phyloP scores from a whole-genome alignment of 768 basidiomycete genomes.

The Crucibulum laeve region DNA sequence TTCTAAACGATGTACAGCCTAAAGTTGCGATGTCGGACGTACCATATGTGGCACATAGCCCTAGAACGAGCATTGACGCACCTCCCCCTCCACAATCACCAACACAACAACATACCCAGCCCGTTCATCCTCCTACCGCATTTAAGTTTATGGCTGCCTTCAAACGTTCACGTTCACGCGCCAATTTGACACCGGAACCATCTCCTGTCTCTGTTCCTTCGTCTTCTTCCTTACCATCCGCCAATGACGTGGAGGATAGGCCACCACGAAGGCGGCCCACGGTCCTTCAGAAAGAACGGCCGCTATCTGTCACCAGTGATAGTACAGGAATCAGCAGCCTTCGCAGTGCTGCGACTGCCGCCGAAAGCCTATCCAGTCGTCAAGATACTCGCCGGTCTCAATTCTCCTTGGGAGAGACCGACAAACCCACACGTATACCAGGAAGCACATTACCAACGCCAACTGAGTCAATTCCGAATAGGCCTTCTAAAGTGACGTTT shows the following conservation, averaged over 20 bases:
- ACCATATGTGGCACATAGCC: slow-evolving; percentile 41
- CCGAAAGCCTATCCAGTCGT: slow-evolving; percentile 35
- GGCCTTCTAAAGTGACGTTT: not conserved
- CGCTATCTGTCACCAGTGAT: slow-evolving; percentile 55
- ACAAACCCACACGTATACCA: not conserved
- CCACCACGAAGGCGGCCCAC: slow-evolving; percentile 18
- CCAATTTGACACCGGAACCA: slow-evolving; percentile 50
- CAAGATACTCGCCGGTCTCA: slow-evolving; percentile 15
- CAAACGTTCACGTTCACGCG: slow-evolving; percentile 59
- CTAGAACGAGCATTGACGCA: slow-evolving; percentile 45
- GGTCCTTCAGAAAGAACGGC: slow-evolving; percentile 38
- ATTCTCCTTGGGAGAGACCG: slow-evolving; percentile 9
- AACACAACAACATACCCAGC: slow-evolving; percentile 15
- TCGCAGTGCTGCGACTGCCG: slow-evolving; percentile 50
- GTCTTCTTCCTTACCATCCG: slow-evolving; percentile 18
- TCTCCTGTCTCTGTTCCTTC: slow-evolving; percentile 22
- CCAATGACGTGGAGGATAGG: slow-evolving; percentile 20
- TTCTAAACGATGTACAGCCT: slow-evolving; percentile 32
- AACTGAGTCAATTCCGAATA: not conserved
- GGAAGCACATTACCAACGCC: not conserved
- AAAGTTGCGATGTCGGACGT: slow-evolving; percentile 54
- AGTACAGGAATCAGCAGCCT: slow-evolving; percentile 57
- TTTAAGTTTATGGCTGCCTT: slow-evolving; percentile 65
- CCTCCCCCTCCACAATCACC: slow-evolving; percentile 27
- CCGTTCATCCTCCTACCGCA: slow-evolving; percentile 47